A percentile compares a stretch with the other conserved stretches of the same genome.
Conservation (phyloP, 495 filamentous ascomycete species). For the Podospora pseudoanserina region DNA sequence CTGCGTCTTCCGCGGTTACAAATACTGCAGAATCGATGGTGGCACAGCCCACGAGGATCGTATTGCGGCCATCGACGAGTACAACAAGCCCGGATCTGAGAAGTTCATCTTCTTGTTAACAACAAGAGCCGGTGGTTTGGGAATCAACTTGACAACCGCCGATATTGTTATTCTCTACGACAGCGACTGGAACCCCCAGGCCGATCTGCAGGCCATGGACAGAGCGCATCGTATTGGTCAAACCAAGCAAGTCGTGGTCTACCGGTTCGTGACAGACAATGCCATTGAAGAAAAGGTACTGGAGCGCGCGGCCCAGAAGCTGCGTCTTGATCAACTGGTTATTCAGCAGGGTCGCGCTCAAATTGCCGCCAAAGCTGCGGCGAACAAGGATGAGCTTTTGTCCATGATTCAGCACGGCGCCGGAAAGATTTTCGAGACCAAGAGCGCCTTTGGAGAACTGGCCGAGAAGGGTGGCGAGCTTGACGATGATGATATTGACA, state of each 20-base stretch:
- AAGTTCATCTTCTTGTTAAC: constrained; percentile 99
- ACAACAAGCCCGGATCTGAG: constrained; percentile 91
- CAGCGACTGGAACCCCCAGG: constrained; percentile 99
- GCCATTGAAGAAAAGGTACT: constrained; percentile 98
- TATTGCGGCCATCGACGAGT: constrained; percentile 96
- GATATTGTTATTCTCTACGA: constrained; percentile 99
- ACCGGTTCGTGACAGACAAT: constrained; percentile 94
- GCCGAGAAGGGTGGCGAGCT: constrained; percentile 60
- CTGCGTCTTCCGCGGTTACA: constrained; percentile 88
- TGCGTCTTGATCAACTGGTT: constrained; percentile 96
- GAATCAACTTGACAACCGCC: constrained; percentile 93
- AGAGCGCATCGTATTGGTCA: constrained; percentile 97
- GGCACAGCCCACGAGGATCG: constrained; percentile 97
- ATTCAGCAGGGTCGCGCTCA: constrained; percentile 98
- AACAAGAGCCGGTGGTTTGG: constrained; percentile 92
- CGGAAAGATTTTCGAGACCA: constrained; percentile 79
- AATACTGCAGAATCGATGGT: constrained; percentile 98
- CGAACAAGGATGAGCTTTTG: constrained; percentile 92
- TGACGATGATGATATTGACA: constrained; percentile 83
- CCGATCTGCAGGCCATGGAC: constrained; percentile 98
- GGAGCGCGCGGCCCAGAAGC: constrained; percentile 94
- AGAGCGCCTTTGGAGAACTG: constrained; percentile 55
- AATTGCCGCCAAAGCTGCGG: constrained; percentile 76
- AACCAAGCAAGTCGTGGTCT: constrained; percentile 96
- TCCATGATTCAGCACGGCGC: constrained; percentile 99